These are phyloP conservation scores for Cyberlindnera mrakii DNA, from an alignment of 805 yeast genomes.

Conservation along the genomic window DNA sequence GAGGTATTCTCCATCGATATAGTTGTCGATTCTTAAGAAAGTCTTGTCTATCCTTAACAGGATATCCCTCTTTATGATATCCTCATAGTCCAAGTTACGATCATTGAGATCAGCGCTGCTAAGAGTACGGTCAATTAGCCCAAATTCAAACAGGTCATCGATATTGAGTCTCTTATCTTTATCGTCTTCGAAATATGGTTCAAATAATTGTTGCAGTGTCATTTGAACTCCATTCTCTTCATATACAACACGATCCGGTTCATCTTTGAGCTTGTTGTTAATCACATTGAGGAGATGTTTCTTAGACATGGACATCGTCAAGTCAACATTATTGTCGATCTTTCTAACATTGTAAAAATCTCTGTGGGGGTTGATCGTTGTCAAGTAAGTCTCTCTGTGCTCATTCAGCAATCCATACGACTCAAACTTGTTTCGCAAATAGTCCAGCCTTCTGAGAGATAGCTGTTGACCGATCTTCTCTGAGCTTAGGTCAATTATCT, in stretches of 20 bases:
- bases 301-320: conserved; percentile 97
- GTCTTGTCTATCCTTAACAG: conserved; percentile 27
- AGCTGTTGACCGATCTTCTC: conserved; percentile 9
- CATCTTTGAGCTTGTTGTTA: conserved; percentile 29
- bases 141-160: conserved; percentile 25
- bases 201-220: conserved; percentile 21
- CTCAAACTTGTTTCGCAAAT: conserved; percentile 30
- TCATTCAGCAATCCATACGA: conserved; percentile 29
- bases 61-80: conserved; percentile 21
- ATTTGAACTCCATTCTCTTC: conserved; percentile 18
- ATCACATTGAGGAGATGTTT: conserved; percentile 57
- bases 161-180: conserved; percentile 22
- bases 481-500: conserved; percentile 16
- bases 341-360: conserved; percentile 39
- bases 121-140: conserved; percentile 20
- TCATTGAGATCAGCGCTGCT: conserved; percentile 23
- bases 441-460: conserved; percentile 25
- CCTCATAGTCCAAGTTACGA: conserved; percentile 13
- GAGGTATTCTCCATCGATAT: conserved; percentile 32
- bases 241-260: conserved; percentile 31
- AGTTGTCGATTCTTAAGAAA: conserved; percentile 31
- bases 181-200: conserved; percentile 26
- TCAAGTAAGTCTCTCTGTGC: conserved; percentile 28
- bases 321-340: conserved; percentile 82
- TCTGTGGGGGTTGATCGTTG: conserved; percentile 34